Base-by-base conservation (phyloP, 139 green algal species). In the Mesostigma viride region DNA sequence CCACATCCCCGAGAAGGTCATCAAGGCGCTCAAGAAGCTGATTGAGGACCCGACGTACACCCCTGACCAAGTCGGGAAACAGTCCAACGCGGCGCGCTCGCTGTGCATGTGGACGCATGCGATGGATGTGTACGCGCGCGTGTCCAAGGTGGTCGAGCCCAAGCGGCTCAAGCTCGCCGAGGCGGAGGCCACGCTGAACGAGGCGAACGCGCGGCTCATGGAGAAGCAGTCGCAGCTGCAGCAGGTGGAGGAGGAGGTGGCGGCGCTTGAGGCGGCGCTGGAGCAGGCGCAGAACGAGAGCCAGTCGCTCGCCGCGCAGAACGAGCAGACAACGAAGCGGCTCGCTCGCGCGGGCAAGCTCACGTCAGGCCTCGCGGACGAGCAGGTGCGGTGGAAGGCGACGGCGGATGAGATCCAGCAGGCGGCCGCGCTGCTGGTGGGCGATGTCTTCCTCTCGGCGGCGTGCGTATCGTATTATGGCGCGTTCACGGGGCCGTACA, bases 61-160 rank as follows among this genome's bases (percentile, higher is more conserved):
- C 1, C 82, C 81, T 14, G 87, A 91, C 57, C 67, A 53, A 20
- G 85, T 94, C 27, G 84, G 76, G 24, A 88, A 86, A 75, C 82
- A 89, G 67, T 83, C 71, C 60, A 83, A 80, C 46, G 87, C 87
- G 1, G 84, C 85, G 1, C 87, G 82, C 78, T 85, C 73, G 3
- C 75, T 94, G 58, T 94, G 87, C 81, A 91, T 94, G 86, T 94
- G 87, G 87, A 78, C 73, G 2, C 70, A 83, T 3, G 85, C 87
- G 58, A 95, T 95, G 87, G 84, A 89, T 34, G 75, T 85, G 28
- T 92, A 91, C 76, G 27, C 70, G 70, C 71, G 70, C 22, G 76
- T 87, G 28, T 71, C 69, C 33, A 84, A 87, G 70, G 74, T 90
- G 30, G 87, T 94, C 30, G 83, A 76, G 65, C 87, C 87, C 27